phyloP scores from a whole-genome alignment of 2,329 filamentous ascomycete species.

The Paracoccidioides brasiliensis region DNA sequence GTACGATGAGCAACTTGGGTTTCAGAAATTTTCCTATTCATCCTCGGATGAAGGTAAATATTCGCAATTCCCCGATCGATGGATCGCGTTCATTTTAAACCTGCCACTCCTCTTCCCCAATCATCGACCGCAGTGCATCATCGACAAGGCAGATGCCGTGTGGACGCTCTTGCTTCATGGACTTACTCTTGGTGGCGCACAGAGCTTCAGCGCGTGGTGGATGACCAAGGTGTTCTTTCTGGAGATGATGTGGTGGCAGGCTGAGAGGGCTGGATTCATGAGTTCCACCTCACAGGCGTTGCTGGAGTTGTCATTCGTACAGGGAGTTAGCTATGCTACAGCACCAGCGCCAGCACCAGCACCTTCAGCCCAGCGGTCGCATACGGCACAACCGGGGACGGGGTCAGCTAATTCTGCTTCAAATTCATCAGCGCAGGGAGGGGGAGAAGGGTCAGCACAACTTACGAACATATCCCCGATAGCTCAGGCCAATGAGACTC shows the following conservation, averaged over 20 bases:
- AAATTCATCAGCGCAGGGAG: not conserved
- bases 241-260: slow-evolving; percentile 84
- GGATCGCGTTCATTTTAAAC: slow-evolving; percentile 33
- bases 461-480: not conserved
- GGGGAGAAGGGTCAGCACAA: not conserved
- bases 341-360: too few species aligned
- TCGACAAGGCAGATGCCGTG: slow-evolving; percentile 31
- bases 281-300: slow-evolving; percentile 33
- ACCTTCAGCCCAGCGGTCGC: too few species aligned
- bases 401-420: not conserved
- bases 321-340: too few species aligned
- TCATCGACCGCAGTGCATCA: slow-evolving; percentile 32
- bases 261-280: slow-evolving; percentile 83
- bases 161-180: slow-evolving; percentile 34
- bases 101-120: slow-evolving; percentile 28
- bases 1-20: slow-evolving; percentile 20
- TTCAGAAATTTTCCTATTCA: slow-evolving; percentile 26
- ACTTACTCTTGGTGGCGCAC: slow-evolving; percentile 31
- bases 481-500: not conserved
- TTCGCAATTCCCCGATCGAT: slow-evolving; percentile 36
- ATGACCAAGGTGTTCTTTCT: slow-evolving; percentile 92
- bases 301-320: slow-evolving; percentile 7
- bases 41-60: slow-evolving; percentile 26
- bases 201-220: slow-evolving; percentile 38
- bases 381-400: not conserved